Base-by-base conservation (phyloP, 768 basidiomycete genomes). In the Asterophora lycoperdoides region DNA sequence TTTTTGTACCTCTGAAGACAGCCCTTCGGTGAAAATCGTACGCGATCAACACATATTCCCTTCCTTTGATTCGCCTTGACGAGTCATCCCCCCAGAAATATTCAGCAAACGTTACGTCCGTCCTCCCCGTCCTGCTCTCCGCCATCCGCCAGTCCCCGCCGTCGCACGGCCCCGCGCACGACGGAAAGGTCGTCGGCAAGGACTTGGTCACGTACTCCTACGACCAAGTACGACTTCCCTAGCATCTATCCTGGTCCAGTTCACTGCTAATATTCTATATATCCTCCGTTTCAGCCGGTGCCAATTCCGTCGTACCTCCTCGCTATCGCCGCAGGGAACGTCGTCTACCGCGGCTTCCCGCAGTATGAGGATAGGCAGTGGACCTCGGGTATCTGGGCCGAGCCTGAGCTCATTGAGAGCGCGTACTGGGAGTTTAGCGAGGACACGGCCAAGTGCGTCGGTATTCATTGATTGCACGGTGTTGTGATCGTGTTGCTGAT, bases 221-320 rank as follows among this genome's bases (percentile, higher is more conserved):
- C 66, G 72, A 79, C 20, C 92, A 93, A 77, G 91, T 86, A 34
- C 20, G 77, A 52, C 23, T 8, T 34, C 35, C 8, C 30, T 8
- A 32, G 30, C 46, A 30, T 41, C 13, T 39, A 41, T 36, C 6
- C 8, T 34, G 4, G 14, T 5, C 17, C 30, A 18, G 11, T n/a
- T 3, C n/a, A 2, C 17, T 40, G n/a, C n/a, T n/a, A n/a, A n/a
- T 33, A 32, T 17, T 37, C 17, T 39, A 17, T 10, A 51, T 8
- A 28, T 19, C 18, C 7, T 26, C 18, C 18, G 8, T 23, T 23
- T 6, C 59, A 98, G 89, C 81, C 79, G 5, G 78, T 90, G 15
- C 81, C 89, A 4, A 93, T 97, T 49, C 90, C 95, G 1, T 83
- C 86, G 1, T 97, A 98, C 62, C 73, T 97, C n/a, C 76, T 97